A percentile compares a stretch with the other conserved stretches of the same genome.
Conservation (phyloP, 208 protist species). For the Leishmania major region DNA sequence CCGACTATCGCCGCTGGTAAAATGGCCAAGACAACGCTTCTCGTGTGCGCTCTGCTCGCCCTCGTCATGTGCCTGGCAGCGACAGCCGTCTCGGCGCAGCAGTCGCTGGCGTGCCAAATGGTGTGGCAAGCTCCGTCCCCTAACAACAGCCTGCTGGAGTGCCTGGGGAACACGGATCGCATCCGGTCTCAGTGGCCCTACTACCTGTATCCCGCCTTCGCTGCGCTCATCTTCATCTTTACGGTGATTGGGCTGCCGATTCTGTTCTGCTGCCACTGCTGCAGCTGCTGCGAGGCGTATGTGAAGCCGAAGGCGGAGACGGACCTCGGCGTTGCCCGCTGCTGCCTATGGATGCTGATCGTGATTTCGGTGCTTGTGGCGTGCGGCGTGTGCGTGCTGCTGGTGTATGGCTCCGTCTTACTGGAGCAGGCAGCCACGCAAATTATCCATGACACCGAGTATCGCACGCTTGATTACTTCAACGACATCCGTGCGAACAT, state of each 20-base stretch:
- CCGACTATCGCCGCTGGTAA: not conserved
- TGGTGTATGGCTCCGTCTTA: conserved; percentile 59
- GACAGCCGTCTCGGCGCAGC: conserved; percentile 34
- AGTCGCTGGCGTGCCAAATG: conserved; percentile 73
- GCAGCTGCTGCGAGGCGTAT: conserved; percentile 40
- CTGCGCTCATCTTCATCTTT: conserved; percentile 57
- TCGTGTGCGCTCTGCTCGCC: conserved; percentile 33
- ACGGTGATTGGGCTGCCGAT: conserved; percentile 59
- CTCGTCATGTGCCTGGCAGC: conserved; percentile 36
- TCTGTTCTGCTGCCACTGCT: conserved; percentile 60
- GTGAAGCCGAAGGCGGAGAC: conserved; percentile 27
- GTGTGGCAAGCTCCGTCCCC: conserved; percentile 63
- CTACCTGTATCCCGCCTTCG: conserved; percentile 61
- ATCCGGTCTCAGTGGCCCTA: conserved; percentile 57
- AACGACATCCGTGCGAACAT: conserved; percentile 38
- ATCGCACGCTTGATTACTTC: conserved; percentile 55
- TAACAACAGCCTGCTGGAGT: conserved; percentile 61
- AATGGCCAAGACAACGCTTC: conserved; percentile 8
- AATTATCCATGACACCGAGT: conserved; percentile 36
- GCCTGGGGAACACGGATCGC: conserved; percentile 50
- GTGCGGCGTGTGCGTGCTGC: conserved; percentile 53
- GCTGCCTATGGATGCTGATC: conserved; percentile 77
- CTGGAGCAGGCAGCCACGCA: conserved; percentile 32
- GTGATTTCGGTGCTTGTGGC: conserved; percentile 50
- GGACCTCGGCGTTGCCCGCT: conserved; percentile 37